Base-by-base conservation (phyloP, 164 flowering plant species). In the Liriodendron chinense region DNA sequence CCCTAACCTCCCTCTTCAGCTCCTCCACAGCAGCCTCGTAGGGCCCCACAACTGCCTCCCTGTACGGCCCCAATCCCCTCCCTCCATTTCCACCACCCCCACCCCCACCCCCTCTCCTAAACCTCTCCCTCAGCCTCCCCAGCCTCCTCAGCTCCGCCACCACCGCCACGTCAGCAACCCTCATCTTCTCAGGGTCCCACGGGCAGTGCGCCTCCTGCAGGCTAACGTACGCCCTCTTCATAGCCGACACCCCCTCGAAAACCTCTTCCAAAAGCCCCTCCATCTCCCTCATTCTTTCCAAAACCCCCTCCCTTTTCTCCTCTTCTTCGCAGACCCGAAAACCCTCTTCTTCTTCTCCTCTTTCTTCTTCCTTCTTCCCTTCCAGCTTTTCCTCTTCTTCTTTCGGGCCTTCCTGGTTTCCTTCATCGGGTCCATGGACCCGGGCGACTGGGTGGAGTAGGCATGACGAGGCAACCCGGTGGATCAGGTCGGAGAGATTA, bases 11-110 rank as follows among this genome's bases (percentile, higher is more conserved):
- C 78, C 77, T 84, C 88, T 88, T 93, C 83, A 94, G 79, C 82
- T 94, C 97, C 80, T 87, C 97, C 85, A 93, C 83, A 77, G 88
- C 97, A 76, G 96, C 94, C 84, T 93, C 98, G 76, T 93, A 95
- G 71, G 98, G 97, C 79, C 92, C 96, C 83, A 90, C 69, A 18
- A 53, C 96, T 16, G 47, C 87, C 71, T 89, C 96, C 72, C 90
- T 86, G 81, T 88, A 59, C 71, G 82, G 77, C 74, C 76, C 88
- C 68, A 72, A 21, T 23, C 75, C 63, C 65, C 72, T 48, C 22
- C 72, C 71, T 22, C 71, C 71, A 64, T 69, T 72, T 14, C 84
- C 77, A 6, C 82, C 85, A 22, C 81, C 83, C 12, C 81, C 85
- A 22, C 81, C 83, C 12, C 81, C 82, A 7, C 67, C 73, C 22